Evolutionary conservation across 208 protist species (phyloP).

Genomic region (Acanthamoeba triangularis): DNA sequence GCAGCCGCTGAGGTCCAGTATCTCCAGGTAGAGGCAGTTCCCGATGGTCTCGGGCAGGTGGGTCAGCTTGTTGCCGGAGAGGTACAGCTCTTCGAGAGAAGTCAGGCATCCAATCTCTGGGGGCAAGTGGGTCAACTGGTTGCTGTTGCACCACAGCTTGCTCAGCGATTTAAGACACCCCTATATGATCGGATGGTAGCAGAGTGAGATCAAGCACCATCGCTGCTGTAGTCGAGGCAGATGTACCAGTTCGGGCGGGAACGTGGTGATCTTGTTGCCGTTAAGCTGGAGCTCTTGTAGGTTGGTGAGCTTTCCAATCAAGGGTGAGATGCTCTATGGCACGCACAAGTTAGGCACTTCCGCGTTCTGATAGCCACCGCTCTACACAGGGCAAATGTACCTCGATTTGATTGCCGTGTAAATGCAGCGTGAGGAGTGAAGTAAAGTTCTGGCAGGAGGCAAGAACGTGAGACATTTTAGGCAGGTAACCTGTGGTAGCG

Average conservation of each 20-base stretch:
- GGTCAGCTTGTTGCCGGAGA: neutral
- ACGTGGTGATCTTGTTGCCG: neutral
- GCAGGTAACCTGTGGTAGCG: neutral
- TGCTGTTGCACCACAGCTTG: slow-evolving; percentile 70
- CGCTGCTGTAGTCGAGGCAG: too few species aligned
- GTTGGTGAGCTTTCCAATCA: slow-evolving; percentile 8
- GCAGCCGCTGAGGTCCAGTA: slow-evolving; percentile 67
- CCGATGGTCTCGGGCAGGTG: slow-evolving; percentile 70
- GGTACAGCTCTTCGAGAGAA: slow-evolving; percentile 42
- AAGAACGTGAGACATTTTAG: neutral
- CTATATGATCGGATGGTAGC: neutral
- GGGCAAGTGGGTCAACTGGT: slow-evolving; percentile 50
- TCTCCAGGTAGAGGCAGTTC: slow-evolving; percentile 59
- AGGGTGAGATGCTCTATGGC: neutral
- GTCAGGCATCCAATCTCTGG: slow-evolving; percentile 75
- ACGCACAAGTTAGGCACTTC: neutral
- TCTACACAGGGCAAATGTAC: too few species aligned
- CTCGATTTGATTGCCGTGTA: neutral
- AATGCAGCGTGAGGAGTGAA: neutral
- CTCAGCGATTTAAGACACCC: slow-evolving; percentile 65
- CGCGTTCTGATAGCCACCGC: too few species aligned
- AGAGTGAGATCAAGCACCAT: neutral
- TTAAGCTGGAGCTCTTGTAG: neutral
- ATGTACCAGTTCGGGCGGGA: neutral
- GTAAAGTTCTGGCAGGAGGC: neutral